Percentiles rank a stretch among this genome's conserved stretches.
Conservation (phyloP, 2,329 filamentous ascomycete genomes). For the Paraconiothyrium sp. region DNA sequence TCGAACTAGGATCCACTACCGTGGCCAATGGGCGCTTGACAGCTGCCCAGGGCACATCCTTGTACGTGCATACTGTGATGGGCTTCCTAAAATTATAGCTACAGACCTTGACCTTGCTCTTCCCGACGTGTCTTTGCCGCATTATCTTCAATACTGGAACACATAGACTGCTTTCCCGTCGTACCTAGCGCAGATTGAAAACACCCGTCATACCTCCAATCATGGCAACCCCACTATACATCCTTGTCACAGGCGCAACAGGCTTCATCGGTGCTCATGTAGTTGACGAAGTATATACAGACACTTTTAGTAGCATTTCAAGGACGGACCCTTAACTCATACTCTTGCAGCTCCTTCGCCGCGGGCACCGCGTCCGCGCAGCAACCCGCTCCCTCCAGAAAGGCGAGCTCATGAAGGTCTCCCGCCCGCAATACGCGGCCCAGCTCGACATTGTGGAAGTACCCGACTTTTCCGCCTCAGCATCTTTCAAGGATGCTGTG, state of each 20-base stretch:
- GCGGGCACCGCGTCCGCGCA: slow-evolving; percentile 22
- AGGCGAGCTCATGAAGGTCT: slow-evolving; percentile 48
- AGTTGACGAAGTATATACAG: slow-evolving; percentile 23
- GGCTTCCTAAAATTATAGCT: background rate
- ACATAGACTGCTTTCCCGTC: background rate
- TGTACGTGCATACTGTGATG: slow-evolving; percentile 6
- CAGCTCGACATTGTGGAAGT: slow-evolving; percentile 56
- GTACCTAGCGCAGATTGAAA: background rate
- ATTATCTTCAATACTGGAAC: background rate
- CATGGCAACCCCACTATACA: slow-evolving; percentile 16
- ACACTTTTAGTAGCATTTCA: background rate
- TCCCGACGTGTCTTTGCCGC: background rate
- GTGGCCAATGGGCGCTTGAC: slow-evolving; percentile 9
- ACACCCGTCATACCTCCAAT: background rate
- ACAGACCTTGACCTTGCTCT: background rate
- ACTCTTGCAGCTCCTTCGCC: background rate
- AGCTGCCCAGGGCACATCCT: slow-evolving; percentile 5
- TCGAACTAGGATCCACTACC: background rate
- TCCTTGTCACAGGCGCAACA: slow-evolving; percentile 36
- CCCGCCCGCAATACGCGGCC: slow-evolving; percentile 46
- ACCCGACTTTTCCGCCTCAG: slow-evolving; percentile 53
- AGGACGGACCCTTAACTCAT: background rate
- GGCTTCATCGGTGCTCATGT: slow-evolving; percentile 36
- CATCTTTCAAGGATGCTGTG: slow-evolving; percentile 51
- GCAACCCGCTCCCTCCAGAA: slow-evolving; percentile 24